phyloP scores from a whole-genome alignment of 2,329 filamentous ascomycete species.

The Dendryphion nanum region DNA sequence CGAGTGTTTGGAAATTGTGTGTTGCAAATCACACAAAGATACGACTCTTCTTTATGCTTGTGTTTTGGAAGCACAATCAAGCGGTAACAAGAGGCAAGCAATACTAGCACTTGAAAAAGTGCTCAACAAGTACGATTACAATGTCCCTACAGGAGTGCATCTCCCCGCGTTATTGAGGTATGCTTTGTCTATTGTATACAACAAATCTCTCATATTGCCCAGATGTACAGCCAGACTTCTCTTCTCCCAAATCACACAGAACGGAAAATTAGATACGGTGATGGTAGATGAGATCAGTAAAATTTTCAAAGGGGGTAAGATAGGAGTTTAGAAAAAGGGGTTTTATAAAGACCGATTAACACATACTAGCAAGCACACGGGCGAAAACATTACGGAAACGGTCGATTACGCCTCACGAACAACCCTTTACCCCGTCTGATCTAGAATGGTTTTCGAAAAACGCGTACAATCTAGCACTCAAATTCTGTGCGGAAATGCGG shows the following conservation, averaged over 20 bases:
- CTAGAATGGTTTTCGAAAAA: constrained; percentile 83
- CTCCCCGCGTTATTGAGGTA: constrained; percentile 65
- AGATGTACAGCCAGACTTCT: constrained; percentile 49
- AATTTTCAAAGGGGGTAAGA: constrained; percentile 51
- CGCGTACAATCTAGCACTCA: constrained; percentile 73
- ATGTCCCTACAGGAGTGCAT: constrained; percentile 51
- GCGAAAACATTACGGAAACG: constrained; percentile 45
- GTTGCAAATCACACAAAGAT: constrained; percentile 52
- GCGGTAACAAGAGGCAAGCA: constrained; percentile 61
- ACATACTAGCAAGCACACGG: constrained; percentile 46
- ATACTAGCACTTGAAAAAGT: constrained; percentile 60
- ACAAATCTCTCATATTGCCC: constrained; percentile 7
- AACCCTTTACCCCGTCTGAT: constrained; percentile 60
- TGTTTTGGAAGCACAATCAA: constrained; percentile 70
- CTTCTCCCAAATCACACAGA: constrained; percentile 41
- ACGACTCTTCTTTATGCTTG: constrained; percentile 74
- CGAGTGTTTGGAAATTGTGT: constrained; percentile 63
- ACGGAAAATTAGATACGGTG: constrained; percentile 20
- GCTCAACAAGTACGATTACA: constrained; percentile 55
- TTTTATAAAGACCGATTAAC: too few relatives aligned
- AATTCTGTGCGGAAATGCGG: constrained; percentile 59
- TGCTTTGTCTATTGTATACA: constrained; percentile 36
- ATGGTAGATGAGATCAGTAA: constrained; percentile 53
- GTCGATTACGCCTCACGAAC: constrained; percentile 42
- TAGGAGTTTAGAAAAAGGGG: too few relatives aligned